Evolutionary conservation across 1,284 basidiomycete species (phyloP).

Genomic region (Athelia sp.): DNA sequence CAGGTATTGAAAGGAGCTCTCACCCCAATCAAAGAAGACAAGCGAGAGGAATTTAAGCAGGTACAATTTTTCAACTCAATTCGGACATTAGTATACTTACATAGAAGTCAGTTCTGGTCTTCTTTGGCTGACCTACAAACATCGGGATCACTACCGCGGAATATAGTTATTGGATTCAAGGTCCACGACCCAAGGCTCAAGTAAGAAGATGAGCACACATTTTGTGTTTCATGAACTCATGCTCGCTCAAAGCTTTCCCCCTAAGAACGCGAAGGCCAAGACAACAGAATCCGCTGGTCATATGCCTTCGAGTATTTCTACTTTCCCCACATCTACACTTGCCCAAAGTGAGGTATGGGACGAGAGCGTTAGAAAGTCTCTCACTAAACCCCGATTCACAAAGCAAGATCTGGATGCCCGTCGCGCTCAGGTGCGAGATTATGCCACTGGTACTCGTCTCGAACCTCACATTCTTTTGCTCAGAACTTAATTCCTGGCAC

Average conservation of each 20-base stretch:
- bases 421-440: conserved; percentile 53
- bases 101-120: conserved; percentile 58
- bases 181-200: conserved; percentile 79
- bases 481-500: conserved; percentile 78
- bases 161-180: conserved; percentile 71
- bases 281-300: conserved; percentile 17
- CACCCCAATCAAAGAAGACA: conserved; percentile 47
- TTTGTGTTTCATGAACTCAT: conserved; percentile 1
- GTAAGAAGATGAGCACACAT: conserved; percentile 29
- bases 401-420: conserved; percentile 84
- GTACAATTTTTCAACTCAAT: conserved; percentile 28
- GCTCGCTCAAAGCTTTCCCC: conserved; percentile 60
- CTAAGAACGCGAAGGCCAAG: conserved; percentile 56
- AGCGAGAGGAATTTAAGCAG: conserved; percentile 54
- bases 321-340: conserved; percentile 54
- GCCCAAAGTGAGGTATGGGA: conserved; percentile 76
- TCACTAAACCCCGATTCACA: conserved; percentile 65
- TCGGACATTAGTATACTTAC: background rate
- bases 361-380: conserved; percentile 38
- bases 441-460: conserved; percentile 2
- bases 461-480: background rate
- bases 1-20: conserved; percentile 75
- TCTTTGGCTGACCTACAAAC: conserved; percentile 57
- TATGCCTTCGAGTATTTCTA: conserved; percentile 20
- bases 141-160: conserved; percentile 61